These are phyloP conservation scores for Calonectria fujianensis DNA, from an alignment of 2,329 filamentous ascomycete species.

Conservation along the genomic window DNA sequence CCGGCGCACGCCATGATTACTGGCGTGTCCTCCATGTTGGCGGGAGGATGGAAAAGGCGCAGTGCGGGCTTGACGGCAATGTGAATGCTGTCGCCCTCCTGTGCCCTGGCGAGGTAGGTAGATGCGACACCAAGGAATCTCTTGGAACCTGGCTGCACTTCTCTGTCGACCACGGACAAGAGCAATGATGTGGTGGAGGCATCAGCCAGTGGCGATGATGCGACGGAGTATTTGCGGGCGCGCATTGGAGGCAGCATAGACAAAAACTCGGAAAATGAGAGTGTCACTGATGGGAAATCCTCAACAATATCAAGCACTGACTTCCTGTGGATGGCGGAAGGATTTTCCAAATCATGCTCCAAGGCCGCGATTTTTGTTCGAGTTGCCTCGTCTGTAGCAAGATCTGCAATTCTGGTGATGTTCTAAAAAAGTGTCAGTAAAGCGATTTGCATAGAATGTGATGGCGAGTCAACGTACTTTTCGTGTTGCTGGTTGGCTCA, in stretches of 20 bases:
- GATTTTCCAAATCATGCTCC: constrained; percentile 61
- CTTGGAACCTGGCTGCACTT: constrained; percentile 65
- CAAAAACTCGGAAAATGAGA: constrained; percentile 77
- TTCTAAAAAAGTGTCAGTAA: constrained; percentile 55
- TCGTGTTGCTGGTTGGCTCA: constrained; percentile 80
- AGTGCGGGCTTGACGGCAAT: constrained; percentile 66
- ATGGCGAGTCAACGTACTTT: constrained; percentile 64
- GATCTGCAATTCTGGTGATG: constrained; percentile 47
- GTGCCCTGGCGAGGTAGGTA: constrained; percentile 72
- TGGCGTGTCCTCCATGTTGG: constrained; percentile 63
- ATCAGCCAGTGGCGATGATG: constrained; percentile 78
- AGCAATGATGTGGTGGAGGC: constrained; percentile 75
- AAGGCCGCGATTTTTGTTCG: constrained; percentile 62
- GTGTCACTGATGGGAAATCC: constrained; percentile 69
- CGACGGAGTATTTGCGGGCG: constrained; percentile 73
- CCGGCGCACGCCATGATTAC: constrained; percentile 69
- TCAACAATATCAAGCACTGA: constrained; percentile 78
- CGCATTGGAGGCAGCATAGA: constrained; percentile 79
- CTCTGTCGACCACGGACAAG: constrained; percentile 76
- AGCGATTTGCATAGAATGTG: no score
- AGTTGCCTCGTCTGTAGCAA: constrained; percentile 57
- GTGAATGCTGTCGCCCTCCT: constrained; percentile 62
- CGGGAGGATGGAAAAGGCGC: constrained; percentile 67
- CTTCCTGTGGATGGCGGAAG: constrained; percentile 68
- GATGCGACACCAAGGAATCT: constrained; percentile 74